Conservation (phyloP, 495 filamentous ascomycete genomes). For the Tuber umbilicatum region DNA sequence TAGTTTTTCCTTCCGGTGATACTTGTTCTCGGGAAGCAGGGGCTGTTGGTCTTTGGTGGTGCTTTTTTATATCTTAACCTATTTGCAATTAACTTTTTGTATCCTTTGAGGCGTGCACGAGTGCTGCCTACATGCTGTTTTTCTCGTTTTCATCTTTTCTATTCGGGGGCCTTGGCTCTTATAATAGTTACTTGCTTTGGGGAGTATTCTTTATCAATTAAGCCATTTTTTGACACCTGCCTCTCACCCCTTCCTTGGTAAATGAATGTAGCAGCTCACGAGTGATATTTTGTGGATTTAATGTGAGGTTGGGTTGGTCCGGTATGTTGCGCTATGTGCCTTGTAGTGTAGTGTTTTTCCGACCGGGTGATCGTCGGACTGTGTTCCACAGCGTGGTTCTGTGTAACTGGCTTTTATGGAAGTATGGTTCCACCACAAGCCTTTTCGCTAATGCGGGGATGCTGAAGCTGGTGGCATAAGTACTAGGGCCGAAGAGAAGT, state of each 20-base stretch:
- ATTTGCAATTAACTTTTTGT: background rate
- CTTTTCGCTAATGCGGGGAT: background rate
- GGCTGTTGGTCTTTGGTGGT: background rate
- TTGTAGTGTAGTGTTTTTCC: background rate
- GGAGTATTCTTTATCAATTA: background rate
- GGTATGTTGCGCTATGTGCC: background rate
- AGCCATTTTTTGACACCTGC: background rate
- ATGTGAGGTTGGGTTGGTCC: background rate
- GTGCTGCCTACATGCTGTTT: background rate
- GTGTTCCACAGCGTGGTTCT: background rate
- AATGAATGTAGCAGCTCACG: background rate
- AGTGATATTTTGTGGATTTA: background rate
- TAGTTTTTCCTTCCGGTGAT: background rate
- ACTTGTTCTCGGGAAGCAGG: background rate
- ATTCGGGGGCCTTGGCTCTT: background rate
- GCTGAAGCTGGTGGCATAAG: background rate
- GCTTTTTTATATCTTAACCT: background rate
- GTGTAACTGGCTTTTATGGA: background rate
- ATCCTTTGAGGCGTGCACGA: background rate
- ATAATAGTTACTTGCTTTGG: background rate
- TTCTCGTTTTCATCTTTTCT: background rate
- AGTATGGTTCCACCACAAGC: background rate
- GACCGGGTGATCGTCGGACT: no score
- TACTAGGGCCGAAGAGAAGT: background rate
- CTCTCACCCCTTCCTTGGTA: background rate